phyloP scores from a whole-genome alignment of 2,329 filamentous ascomycete species.

The Hortaea sp. region DNA sequence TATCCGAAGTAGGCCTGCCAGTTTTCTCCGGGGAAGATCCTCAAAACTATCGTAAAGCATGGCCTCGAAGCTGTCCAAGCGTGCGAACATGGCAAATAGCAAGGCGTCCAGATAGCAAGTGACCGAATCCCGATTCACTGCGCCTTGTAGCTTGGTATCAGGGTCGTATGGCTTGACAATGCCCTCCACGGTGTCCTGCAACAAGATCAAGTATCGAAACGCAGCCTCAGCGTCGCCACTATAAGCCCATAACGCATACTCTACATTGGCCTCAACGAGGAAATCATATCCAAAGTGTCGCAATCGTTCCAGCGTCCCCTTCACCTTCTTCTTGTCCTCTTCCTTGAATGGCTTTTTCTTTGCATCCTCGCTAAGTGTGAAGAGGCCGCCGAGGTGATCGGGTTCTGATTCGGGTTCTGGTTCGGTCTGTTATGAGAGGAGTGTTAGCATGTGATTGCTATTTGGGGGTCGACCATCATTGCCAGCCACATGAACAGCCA shows the following conservation, averaged over 20 bases:
- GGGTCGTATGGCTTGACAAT: constrained; percentile 67
- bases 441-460: too few relatives aligned
- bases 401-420: constrained; percentile 38
- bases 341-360: constrained; percentile 44
- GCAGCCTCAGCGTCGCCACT: constrained; percentile 64
- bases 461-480: too few relatives aligned
- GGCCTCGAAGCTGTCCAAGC: constrained; percentile 81
- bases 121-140: constrained; percentile 73
- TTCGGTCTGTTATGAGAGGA: too few relatives aligned
- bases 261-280: constrained; percentile 52
- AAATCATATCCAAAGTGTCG: constrained; percentile 43
- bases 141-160: constrained; percentile 63
- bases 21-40: constrained; percentile 59
- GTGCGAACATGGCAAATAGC: constrained; percentile 91
- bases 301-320: constrained; percentile 43
- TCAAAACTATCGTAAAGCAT: constrained; percentile 75
- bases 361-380: constrained; percentile 48
- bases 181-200: constrained; percentile 73
- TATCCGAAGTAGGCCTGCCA: constrained; percentile 69
- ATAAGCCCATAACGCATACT: constrained; percentile 50
- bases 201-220: constrained; percentile 63
- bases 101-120: constrained; percentile 93
- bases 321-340: constrained; percentile 48
- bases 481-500: too few relatives aligned
- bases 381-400: constrained; percentile 54